Percentiles rank a stretch among this genome's conserved stretches.
Evolutionary conservation across 331 rosid species (phyloP).

Genomic region (Spiraea crenata): DNA sequence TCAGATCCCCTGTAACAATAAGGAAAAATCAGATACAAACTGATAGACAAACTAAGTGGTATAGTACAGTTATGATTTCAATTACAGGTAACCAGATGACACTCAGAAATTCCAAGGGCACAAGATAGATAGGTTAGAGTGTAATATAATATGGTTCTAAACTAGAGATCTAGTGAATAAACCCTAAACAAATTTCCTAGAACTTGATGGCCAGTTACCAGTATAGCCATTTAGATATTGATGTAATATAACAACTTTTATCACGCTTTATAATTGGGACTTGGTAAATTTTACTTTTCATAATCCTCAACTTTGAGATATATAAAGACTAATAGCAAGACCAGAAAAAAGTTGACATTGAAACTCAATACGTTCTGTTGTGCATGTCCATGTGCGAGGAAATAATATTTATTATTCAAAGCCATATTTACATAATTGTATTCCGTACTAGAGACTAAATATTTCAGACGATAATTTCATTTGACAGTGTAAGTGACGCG

Average conservation of each 20-base stretch:
- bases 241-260: background rate
- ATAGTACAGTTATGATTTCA: background rate
- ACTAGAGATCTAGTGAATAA: background rate
- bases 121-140: background rate
- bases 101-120: background rate
- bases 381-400: background rate
- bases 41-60: slow-evolving; percentile 13
- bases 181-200: background rate
- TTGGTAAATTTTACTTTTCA: background rate
- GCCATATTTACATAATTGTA: slow-evolving; percentile 7
- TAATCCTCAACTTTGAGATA: background rate
- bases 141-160: slow-evolving; percentile 8
- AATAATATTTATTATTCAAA: background rate
- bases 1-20: slow-evolving; percentile 76
- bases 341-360: background rate
- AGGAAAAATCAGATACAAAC: slow-evolving; percentile 26
- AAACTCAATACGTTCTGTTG: background rate
- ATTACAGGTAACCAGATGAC: background rate
- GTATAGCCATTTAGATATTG: background rate
- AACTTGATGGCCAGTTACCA: background rate
- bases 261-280: background rate
- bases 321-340: background rate
- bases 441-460: background rate
- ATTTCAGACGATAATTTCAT: slow-evolving; percentile 11
- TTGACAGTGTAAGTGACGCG: slow-evolving; percentile 25